Conservation (phyloP, 2,329 filamentous ascomycete species). For the Fusarium sp. region DNA sequence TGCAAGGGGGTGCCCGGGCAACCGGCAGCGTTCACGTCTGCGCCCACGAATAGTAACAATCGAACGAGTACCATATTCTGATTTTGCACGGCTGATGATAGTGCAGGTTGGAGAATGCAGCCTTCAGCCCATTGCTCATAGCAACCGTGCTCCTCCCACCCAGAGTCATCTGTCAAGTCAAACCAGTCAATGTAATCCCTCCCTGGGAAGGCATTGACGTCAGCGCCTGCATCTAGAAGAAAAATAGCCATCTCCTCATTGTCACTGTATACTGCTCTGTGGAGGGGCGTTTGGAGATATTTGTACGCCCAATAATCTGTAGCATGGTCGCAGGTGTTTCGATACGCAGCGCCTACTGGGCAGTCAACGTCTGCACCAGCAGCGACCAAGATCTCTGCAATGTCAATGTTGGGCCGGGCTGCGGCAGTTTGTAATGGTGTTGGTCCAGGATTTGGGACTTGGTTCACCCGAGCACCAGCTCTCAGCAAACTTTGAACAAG, state of each 20-base stretch:
- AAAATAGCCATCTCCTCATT: background rate
- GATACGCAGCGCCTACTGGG: too few relatives aligned
- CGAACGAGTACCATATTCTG: background rate
- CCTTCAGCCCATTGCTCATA: accelerated
- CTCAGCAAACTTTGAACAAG: background rate
- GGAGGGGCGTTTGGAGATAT: background rate
- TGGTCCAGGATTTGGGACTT: background rate
- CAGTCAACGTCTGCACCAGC: too few relatives aligned
- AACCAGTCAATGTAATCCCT: background rate
- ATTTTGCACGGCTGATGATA: background rate
- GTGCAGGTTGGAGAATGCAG: background rate
- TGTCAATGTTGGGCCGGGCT: background rate
- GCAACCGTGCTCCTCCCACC: background rate
- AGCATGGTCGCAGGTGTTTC: too few relatives aligned
- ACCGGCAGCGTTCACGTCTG: background rate
- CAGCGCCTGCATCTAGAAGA: background rate
- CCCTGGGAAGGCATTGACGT: background rate
- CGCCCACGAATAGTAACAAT: background rate
- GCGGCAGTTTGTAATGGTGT: background rate
- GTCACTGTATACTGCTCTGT: background rate
- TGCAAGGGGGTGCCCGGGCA: background rate
- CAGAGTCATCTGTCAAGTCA: background rate
- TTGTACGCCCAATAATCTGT: background rate
- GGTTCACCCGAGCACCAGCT: background rate
- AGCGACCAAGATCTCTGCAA: too few relatives aligned